phyloP scores from a whole-genome alignment of 345 rosid genomes.

The Acer yangbiense region DNA sequence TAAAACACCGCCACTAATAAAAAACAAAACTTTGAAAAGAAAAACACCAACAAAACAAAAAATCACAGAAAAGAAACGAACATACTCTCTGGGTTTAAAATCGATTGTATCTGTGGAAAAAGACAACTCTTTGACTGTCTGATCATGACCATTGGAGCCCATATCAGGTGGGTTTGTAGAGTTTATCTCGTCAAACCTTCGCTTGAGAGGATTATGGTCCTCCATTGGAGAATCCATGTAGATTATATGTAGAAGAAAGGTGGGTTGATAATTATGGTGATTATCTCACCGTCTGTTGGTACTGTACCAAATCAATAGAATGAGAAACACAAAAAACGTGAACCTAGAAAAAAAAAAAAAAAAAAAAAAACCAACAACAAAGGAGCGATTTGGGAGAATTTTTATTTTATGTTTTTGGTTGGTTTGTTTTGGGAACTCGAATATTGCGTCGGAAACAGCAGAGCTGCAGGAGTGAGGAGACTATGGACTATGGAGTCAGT shows the following conservation, averaged over 20 bases:
- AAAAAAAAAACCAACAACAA: background rate
- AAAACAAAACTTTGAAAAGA: conserved; percentile 12
- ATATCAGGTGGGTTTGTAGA: conserved; percentile 23
- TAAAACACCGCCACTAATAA: background rate
- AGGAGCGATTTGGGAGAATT: background rate
- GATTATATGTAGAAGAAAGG: conserved; percentile 6
- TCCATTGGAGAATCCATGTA: conserved; percentile 30
- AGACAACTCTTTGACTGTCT: conserved; percentile 8
- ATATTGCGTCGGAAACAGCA: background rate
- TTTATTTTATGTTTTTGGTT: background rate
- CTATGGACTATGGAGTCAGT: background rate
- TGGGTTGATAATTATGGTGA: background rate
- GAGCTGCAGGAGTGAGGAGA: too few species aligned
- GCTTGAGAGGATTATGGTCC: conserved; percentile 38
- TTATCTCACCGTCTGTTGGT: background rate
- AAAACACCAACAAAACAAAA: conserved; percentile 1
- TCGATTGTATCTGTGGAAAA: background rate
- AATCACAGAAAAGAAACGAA: conserved; percentile 2
- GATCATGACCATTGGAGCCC: conserved; percentile 10
- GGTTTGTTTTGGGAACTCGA: too few species aligned
- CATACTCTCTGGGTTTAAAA: conserved; percentile 51
- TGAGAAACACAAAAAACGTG: conserved; percentile 19
- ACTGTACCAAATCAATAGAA: background rate
- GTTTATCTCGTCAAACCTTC: conserved; percentile 48
- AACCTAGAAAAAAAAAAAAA: background rate